Percentiles rank a stretch among this genome's conserved stretches.
These are phyloP conservation scores for Nitzschia sp. DNA, from an alignment of 108 stramenopile species.

Conservation along the genomic window DNA sequence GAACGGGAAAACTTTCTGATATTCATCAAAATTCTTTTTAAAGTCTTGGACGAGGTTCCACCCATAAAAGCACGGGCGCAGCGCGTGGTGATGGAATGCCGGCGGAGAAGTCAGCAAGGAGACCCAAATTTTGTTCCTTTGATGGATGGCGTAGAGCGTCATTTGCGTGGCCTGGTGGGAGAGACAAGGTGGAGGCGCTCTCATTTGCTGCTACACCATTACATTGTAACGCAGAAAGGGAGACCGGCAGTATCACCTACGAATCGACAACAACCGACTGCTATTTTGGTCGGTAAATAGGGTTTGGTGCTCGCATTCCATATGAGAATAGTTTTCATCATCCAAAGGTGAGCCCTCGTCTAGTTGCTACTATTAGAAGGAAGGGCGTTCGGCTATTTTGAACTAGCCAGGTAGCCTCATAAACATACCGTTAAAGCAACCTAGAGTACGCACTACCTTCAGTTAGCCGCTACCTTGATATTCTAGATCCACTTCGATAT, in stretches of 20 bases:
- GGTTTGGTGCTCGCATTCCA: background rate
- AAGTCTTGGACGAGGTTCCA: constrained; percentile 18
- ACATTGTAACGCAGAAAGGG: constrained; percentile 8
- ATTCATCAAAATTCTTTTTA: constrained; percentile 33
- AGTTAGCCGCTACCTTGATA: no score
- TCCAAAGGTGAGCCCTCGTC: no score
- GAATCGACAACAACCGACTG: background rate
- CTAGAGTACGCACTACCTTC: no score
- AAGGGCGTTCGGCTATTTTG: no score
- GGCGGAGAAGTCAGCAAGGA: constrained; percentile 44
- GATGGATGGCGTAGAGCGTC: constrained; percentile 43
- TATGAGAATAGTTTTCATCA: no score
- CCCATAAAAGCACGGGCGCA: constrained; percentile 2
- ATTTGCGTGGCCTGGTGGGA: constrained; percentile 46
- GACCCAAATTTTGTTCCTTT: constrained; percentile 48
- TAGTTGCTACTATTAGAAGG: no score
- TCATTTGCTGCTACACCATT: constrained; percentile 24
- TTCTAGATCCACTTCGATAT: no score
- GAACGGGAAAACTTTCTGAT: constrained; percentile 29
- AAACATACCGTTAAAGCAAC: no score
- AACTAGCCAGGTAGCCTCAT: no score
- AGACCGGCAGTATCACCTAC: background rate
- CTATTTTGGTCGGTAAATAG: constrained; percentile 7
- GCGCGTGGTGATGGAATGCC: constrained; percentile 41
- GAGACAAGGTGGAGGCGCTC: constrained; percentile 53